These are phyloP conservation scores for Circinella minor DNA, from an alignment of 371 early-diverging fungal genomes.

Conservation along the genomic window DNA sequence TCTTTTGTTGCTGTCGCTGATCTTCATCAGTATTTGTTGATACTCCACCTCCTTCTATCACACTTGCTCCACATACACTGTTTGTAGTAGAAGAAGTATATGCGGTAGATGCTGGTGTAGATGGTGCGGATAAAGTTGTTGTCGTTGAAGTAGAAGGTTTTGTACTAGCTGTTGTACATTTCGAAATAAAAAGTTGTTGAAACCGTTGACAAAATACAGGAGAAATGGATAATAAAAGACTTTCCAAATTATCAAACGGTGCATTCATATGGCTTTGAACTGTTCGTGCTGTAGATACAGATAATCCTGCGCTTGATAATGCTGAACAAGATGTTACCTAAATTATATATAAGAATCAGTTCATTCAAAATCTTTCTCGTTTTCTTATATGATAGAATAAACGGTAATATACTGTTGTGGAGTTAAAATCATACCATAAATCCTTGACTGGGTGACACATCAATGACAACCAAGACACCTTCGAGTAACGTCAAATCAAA, in stretches of 20 bases:
- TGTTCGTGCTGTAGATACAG: constrained; percentile 26
- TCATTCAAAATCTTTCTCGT: neutral
- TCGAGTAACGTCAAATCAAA: constrained; percentile 47
- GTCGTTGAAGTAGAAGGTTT: neutral
- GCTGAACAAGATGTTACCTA: constrained; percentile 42
- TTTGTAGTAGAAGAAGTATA: too few relatives aligned
- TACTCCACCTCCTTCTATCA: constrained; percentile 9
- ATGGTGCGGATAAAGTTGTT: neutral
- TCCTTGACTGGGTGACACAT: constrained; percentile 33
- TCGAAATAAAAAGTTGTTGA: constrained; percentile 33
- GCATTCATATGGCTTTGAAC: constrained; percentile 29
- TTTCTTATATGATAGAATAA: constrained; percentile 2
- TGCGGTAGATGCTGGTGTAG: neutral
- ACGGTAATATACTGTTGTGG: too few relatives aligned
- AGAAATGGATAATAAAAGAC: constrained; percentile 40
- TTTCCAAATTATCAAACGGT: constrained; percentile 49
- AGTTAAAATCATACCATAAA: constrained; percentile 32
- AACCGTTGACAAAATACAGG: constrained; percentile 45
- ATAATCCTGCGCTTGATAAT: constrained; percentile 22
- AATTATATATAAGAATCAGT: neutral
- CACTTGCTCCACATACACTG: too few relatives aligned
- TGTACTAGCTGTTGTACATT: constrained; percentile 21
- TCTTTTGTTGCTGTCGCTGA: neutral
- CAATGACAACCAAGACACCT: constrained; percentile 45
- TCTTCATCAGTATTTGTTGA: constrained; percentile 6